These are phyloP conservation scores for Chaetomium strumarium DNA, from an alignment of 2,329 filamentous ascomycete species.

Conservation along the genomic window DNA sequence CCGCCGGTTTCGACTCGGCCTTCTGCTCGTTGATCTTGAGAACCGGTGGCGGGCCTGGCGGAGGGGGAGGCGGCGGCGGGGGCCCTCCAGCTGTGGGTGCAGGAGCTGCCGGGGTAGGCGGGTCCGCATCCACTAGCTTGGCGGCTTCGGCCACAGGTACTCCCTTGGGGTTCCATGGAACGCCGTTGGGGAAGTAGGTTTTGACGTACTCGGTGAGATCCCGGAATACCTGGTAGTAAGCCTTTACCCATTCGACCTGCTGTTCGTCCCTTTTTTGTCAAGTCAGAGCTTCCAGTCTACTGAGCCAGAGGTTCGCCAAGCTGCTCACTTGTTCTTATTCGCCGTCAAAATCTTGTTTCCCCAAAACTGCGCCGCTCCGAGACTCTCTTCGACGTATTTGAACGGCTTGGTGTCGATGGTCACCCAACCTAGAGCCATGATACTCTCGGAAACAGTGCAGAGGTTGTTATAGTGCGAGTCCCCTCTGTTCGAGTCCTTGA, in stretches of 20 bases:
- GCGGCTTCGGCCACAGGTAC: constrained; percentile 63
- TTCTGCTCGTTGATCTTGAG: constrained; percentile 51
- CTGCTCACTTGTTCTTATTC: constrained; percentile 61
- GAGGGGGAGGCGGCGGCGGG: constrained; percentile 62
- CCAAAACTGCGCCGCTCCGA: constrained; percentile 84
- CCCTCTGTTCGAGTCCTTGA: constrained; percentile 75
- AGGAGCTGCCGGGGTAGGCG: constrained; percentile 38
- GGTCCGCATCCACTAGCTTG: constrained; percentile 48
- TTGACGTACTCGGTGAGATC: constrained; percentile 79
- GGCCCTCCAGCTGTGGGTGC: constrained; percentile 49
- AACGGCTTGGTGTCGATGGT: constrained; percentile 75
- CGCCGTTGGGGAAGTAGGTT: constrained; percentile 70
- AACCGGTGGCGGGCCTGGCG: constrained; percentile 62
- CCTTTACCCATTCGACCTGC: constrained; percentile 82
- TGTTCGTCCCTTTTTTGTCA: constrained; percentile 43
- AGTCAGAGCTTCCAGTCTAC: constrained; percentile 4
- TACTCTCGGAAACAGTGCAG: constrained; percentile 82
- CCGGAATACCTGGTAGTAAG: constrained; percentile 88
- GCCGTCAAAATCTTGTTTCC: constrained; percentile 92
- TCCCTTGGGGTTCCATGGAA: constrained; percentile 80
- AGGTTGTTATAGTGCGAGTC: constrained; percentile 74
- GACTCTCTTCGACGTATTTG: constrained; percentile 77
- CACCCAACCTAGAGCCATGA: constrained; percentile 86
- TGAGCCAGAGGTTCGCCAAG: too few relatives aligned
- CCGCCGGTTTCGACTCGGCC: constrained; percentile 40